Evolutionary conservation across 805 yeast genomes (phyloP).

Genomic region (Vanderwaltozyma yarrowii): DNA sequence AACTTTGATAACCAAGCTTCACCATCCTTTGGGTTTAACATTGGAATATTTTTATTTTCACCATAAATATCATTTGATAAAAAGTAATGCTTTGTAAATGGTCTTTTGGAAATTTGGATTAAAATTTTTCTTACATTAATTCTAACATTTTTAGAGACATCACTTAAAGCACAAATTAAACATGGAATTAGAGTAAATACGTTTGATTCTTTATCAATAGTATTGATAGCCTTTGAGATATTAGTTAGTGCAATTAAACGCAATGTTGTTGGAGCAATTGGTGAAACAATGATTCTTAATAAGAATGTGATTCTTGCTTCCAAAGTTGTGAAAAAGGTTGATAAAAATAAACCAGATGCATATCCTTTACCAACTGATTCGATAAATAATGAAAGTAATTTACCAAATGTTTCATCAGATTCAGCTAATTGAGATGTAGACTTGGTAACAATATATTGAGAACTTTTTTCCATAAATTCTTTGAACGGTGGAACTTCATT

Average conservation of each 20-base stretch:
- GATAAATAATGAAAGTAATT: conserved; percentile 35
- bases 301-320: conserved; percentile 48
- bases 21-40: conserved; percentile 61
- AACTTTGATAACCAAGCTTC: conserved; percentile 33
- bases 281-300: conserved; percentile 45
- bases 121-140: conserved; percentile 32
- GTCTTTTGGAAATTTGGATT: conserved; percentile 30
- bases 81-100: conserved; percentile 34
- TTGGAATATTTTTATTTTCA: conserved; percentile 33
- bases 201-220: conserved; percentile 31
- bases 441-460: conserved; percentile 20
- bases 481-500: conserved; percentile 19
- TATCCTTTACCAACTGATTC: conserved; percentile 33
- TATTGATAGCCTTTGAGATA: conserved; percentile 28
- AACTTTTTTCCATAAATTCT: conserved; percentile 24
- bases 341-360: conserved; percentile 26
- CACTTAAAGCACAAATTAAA: conserved; percentile 43
- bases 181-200: conserved; percentile 51
- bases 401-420: conserved; percentile 32
- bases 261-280: conserved; percentile 47
- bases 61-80: conserved; percentile 54
- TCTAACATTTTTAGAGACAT: conserved; percentile 43
- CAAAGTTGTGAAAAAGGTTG: conserved; percentile 29
- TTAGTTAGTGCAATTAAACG: conserved; percentile 41
- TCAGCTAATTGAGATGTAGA: conserved; percentile 27